phyloP scores from a whole-genome alignment of 1,284 basidiomycete genomes.

The Ceratobasidium sp. region DNA sequence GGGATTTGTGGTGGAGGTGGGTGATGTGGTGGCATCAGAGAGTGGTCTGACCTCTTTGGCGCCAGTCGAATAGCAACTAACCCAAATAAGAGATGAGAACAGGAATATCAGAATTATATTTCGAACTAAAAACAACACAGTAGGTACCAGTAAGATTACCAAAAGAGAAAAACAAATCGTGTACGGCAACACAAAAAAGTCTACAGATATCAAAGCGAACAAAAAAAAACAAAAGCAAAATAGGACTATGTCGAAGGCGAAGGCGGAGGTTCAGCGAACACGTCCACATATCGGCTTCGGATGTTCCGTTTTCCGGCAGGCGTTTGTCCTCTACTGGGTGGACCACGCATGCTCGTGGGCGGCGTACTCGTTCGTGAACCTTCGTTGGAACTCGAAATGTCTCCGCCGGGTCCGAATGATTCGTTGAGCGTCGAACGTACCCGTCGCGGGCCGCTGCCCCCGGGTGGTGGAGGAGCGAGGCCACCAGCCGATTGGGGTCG shows the following conservation, averaged over 20 bases:
- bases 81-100: background rate
- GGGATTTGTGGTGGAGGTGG: constrained; percentile 70
- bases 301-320: constrained; percentile 75
- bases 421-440: constrained; percentile 71
- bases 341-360: constrained; percentile 65
- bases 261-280: constrained; percentile 67
- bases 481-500: constrained; percentile 76
- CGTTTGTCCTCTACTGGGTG: constrained; percentile 53
- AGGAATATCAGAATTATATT: constrained; percentile 55
- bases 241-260: constrained; percentile 48
- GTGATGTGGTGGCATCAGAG: constrained; percentile 43
- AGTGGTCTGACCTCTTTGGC: too few species aligned
- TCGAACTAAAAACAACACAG: constrained; percentile 57
- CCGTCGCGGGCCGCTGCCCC: constrained; percentile 66
- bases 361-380: constrained; percentile 52
- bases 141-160: constrained; percentile 23
- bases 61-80: background rate
- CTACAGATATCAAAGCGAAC: constrained; percentile 39
- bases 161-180: constrained; percentile 50
- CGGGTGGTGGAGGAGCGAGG: constrained; percentile 64
- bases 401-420: constrained; percentile 51
- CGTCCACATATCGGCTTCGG: constrained; percentile 87
- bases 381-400: constrained; percentile 64
- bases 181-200: constrained; percentile 33
- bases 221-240: constrained; percentile 48